Conservation (phyloP, 139 green algal genomes). For the Trebouxia sp. region DNA sequence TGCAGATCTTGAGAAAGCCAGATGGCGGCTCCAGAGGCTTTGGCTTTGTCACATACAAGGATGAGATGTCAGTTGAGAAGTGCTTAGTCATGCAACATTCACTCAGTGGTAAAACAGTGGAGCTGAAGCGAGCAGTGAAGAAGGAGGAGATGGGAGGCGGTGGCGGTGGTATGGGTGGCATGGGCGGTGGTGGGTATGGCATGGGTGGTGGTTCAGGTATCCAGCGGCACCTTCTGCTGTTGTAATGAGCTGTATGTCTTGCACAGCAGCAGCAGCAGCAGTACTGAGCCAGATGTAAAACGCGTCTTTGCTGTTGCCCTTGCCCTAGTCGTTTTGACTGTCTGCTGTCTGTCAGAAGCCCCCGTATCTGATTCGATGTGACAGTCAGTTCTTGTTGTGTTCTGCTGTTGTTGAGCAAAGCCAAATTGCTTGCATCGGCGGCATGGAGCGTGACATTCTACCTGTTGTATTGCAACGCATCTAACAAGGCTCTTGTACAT, state of each 20-base stretch:
- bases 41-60: constrained; percentile 85
- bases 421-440: too few relatives aligned
- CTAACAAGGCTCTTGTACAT: too few relatives aligned
- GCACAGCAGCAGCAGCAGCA: neutral
- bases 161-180: neutral
- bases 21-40: constrained; percentile 76
- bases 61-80: constrained; percentile 78
- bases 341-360: too few relatives aligned
- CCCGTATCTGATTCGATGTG: too few relatives aligned
- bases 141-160: constrained; percentile 57
- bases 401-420: too few relatives aligned
- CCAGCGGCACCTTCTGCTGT: neutral
- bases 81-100: constrained; percentile 59
- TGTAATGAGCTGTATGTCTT: neutral
- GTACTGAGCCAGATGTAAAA: neutral
- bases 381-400: too few relatives aligned
- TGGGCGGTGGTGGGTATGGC: constrained; percentile 29
- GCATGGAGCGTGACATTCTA: too few relatives aligned
- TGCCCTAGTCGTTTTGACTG: too few relatives aligned
- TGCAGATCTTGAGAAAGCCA: constrained; percentile 69
- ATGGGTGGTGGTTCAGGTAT: neutral
- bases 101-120: constrained; percentile 58
- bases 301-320: too few relatives aligned
- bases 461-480: too few relatives aligned
- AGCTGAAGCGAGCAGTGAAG: constrained; percentile 74